Base-by-base conservation (phyloP, 139 green algal genomes). In the Deuterostichococcus epilithicus region DNA sequence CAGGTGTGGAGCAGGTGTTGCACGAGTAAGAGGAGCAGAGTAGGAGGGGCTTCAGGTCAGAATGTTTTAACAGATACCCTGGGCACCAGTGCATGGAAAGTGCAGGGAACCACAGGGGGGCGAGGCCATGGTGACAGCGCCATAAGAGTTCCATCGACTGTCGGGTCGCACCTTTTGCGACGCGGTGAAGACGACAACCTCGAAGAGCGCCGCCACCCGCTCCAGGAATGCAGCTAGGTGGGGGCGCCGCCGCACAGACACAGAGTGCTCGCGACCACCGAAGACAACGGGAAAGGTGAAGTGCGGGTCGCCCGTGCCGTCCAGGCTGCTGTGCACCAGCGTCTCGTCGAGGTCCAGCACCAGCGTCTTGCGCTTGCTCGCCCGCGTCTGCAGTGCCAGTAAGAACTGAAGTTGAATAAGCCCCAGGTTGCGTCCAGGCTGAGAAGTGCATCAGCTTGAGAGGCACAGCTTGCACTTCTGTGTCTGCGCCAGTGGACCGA, bases 321-420 rank as follows among this genome's bases (percentile, higher is more conserved):
- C 87, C 47, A 93, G 81, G 70, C 88, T 87, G 42, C 84, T 93
- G 86, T 98, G 94, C 77, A 98, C 96, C 72, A 99, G 85, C 71
- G 95, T 99, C 73, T 99, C 95, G 82, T 99, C 95, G 67, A 99
- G 87, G 81, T 99, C 95, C 52, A 99, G 86, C 69, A 99, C 92
- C 63, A 96, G 81, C 18, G 91, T 96, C 69, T 93, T 94, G 30
- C 72, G 77, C 72, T 82, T 83, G 78, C 75, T 80, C 63, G 77
- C 74, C 25, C 84, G 65, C 18, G 85, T 87, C 68, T 63, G 52
- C 52, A 63, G 52, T n/a, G n/a, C n/a, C n/a, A n/a, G n/a, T n/a
- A n/a, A n/a, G n/a, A n/a, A n/a, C n/a, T n/a, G n/a, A n/a, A n/a
- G n/a, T n/a, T n/a, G n/a, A n/a, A n/a, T n/a, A n/a, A n/a, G n/a